Evolutionary conservation across 306 rosid species (phyloP).

Genomic region (Rosa multiflora): DNA sequence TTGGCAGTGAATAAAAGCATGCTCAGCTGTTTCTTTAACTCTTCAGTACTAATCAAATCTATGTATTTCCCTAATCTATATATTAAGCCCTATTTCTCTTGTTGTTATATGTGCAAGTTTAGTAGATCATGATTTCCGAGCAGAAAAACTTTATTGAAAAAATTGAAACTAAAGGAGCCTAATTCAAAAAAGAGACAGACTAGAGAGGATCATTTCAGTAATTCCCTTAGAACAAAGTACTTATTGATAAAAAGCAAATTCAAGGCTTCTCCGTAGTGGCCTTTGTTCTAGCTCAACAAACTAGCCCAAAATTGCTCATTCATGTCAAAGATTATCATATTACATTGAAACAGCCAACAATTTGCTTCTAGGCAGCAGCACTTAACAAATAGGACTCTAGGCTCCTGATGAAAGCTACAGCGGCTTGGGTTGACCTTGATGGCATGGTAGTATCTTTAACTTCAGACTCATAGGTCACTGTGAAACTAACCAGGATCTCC

Average conservation of each 20-base stretch:
- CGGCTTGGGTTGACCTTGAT: conserved; percentile 28
- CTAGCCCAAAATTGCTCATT: not conserved
- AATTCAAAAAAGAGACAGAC: not conserved
- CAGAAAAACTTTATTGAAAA: not conserved
- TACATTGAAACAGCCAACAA: not conserved
- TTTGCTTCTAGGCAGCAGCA: conserved; percentile 8
- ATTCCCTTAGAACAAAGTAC: not conserved
- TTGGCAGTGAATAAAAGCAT: not conserved
- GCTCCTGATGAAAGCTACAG: conserved; percentile 36
- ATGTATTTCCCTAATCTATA: not conserved
- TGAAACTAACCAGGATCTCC: conserved; percentile 48
- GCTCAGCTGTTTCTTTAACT: not conserved
- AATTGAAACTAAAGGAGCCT: not conserved
- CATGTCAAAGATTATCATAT: not conserved
- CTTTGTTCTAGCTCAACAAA: not conserved
- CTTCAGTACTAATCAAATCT: not conserved
- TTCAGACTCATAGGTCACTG: conserved; percentile 45
- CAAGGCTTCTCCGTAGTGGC: not conserved
- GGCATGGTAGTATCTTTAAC: conserved; percentile 33
- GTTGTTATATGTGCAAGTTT: not conserved
- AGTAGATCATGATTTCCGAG: not conserved
- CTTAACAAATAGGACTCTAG: conserved; percentile 40
- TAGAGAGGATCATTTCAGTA: not conserved
- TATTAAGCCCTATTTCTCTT: not conserved
- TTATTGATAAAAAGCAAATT: not conserved